Evolutionary conservation across 164 flowering plant genomes (phyloP).

Genomic region (Chimonanthus praecox): DNA sequence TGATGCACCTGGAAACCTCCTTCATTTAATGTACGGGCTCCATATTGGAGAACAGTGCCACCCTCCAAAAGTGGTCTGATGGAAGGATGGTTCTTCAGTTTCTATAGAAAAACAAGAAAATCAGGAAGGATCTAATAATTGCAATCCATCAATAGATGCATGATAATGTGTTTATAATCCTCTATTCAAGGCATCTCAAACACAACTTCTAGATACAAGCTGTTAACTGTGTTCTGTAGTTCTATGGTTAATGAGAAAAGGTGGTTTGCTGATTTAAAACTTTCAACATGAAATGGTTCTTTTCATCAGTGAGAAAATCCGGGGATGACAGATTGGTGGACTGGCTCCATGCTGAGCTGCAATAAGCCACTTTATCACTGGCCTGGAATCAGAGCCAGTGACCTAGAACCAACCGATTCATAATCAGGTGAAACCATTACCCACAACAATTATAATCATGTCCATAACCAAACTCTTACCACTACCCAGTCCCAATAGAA

Average conservation of each 20-base stretch:
- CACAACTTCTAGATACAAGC: not conserved
- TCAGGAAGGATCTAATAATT: not conserved
- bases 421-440: too few relatives aligned
- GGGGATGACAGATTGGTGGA: too few relatives aligned
- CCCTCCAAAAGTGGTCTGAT: constrained; percentile 78
- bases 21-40: constrained; percentile 96
- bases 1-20: constrained; percentile 90
- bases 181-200: not conserved
- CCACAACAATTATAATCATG: too few relatives aligned
- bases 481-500: too few relatives aligned
- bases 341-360: too few relatives aligned
- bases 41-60: constrained; percentile 89
- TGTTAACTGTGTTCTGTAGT: not conserved
- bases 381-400: too few relatives aligned
- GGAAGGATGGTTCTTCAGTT: constrained; percentile 86
- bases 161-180: not conserved
- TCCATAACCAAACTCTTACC: too few relatives aligned
- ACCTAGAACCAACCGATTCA: too few relatives aligned
- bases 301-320: too few relatives aligned
- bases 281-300: too few relatives aligned
- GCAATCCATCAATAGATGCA: not conserved
- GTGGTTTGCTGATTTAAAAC: not conserved
- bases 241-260: not conserved
- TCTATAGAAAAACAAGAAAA: constrained; percentile 33
- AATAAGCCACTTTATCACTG: too few relatives aligned